phyloP scores from a whole-genome alignment of 306 rosid genomes.

The Lathyrus tuberosus region DNA sequence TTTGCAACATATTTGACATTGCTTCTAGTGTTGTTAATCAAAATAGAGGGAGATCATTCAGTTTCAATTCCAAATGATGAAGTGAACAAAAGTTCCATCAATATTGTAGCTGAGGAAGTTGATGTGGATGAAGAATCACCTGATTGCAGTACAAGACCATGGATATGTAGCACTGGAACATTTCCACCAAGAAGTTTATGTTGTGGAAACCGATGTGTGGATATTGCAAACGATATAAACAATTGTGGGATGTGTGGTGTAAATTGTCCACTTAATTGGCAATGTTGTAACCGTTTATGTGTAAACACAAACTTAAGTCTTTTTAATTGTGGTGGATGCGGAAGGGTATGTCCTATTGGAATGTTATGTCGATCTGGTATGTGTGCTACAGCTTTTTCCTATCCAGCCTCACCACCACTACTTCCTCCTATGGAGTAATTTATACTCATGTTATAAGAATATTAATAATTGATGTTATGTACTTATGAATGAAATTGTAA shows the following conservation, averaged over 20 bases:
- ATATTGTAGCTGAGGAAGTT: background rate
- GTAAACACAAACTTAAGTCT: conserved; percentile 29
- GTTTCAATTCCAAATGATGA: background rate
- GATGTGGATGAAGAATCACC: background rate
- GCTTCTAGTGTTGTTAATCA: conserved; percentile 23
- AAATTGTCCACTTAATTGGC: conserved; percentile 41
- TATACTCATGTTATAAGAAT: background rate
- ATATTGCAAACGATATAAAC: conserved; percentile 38
- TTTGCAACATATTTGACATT: conserved; percentile 25
- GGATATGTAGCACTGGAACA: conserved; percentile 39
- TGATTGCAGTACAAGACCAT: conserved; percentile 16
- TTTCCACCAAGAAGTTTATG: conserved; percentile 36
- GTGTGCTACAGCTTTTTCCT: conserved; percentile 43
- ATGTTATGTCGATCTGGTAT: conserved; percentile 52
- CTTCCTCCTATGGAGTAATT: background rate
- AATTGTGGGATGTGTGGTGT: conserved; percentile 60
- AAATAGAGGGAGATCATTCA: conserved; percentile 10
- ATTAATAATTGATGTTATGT: background rate
- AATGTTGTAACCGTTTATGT: conserved; percentile 66
- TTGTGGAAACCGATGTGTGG: conserved; percentile 57
- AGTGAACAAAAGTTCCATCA: conserved; percentile 16
- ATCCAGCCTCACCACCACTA: background rate
- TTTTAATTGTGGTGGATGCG: conserved; percentile 68
- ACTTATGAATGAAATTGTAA: background rate
- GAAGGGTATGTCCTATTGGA: conserved; percentile 50